Base-by-base conservation (phyloP, 345 rosid genomes). In the Citrus glauca region DNA sequence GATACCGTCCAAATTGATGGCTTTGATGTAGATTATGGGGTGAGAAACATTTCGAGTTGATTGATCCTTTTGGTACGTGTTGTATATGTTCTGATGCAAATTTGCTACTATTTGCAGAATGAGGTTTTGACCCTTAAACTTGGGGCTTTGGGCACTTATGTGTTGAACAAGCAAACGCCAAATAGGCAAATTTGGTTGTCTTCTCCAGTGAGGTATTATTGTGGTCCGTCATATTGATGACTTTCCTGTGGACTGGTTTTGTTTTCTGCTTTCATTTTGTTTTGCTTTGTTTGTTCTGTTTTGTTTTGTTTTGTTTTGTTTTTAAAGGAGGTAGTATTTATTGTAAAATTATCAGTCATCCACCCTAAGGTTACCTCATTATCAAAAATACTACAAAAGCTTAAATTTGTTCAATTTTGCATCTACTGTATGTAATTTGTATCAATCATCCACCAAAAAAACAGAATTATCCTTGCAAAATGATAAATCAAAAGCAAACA, bases 151-250 rank as follows among this genome's bases (percentile, higher is more conserved):
- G 99, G 98, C 84, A 92, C 99, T 38, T 95, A 91, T 82, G 96
- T 93, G 38, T 69, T 95, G 84, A 95, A 95, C 74, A 95, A 95
- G 78, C 98, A 93, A 83, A 89, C 98, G 24, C 98, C 98, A 5
- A 93, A 93, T 84, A 85, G 97, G 69, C 98, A 95, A 82, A 90
- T 95, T 77, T 90, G 99, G 98, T 84, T 93, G 66, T 91, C 98
- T 79, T 95, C 98, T 22, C 98, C 98, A 0, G 85, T 89, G 78
- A 95, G 97, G 97, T 95, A 85, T 50, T 9, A 28, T 28, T 38
- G 8, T 22, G 13, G 8, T 61, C 71, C 17, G 28, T 16, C 11
- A 20, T 10, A 33, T 42, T 9, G 70, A 55, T 70, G 78, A 27
- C 35, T 30, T 61, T 75, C 78, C 66, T 50, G 38, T 64, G 50